phyloP scores from a whole-genome alignment of 2,329 filamentous ascomycete species.

The Fusarium veterinarium region DNA sequence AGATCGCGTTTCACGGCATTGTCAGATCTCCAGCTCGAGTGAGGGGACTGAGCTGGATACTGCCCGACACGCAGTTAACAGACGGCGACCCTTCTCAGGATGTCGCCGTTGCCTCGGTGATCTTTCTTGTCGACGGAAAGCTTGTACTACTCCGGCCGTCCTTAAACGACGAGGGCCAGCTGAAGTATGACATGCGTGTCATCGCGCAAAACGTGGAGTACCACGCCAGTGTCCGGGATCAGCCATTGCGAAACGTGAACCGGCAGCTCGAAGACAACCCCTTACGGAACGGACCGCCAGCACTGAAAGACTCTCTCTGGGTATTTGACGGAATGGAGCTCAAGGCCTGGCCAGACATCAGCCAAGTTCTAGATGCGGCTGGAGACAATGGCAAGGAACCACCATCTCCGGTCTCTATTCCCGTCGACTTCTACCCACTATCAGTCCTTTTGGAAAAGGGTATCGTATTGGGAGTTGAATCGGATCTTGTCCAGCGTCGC shows the following conservation, averaged over 20 bases:
- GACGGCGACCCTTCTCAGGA: slow-evolving; percentile 96
- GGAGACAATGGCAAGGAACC: slow-evolving; percentile 75
- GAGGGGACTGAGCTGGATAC: slow-evolving; percentile 92
- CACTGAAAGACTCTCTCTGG: slow-evolving; percentile 89
- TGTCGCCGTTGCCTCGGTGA: slow-evolving; percentile 89
- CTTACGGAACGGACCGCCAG: slow-evolving; percentile 53
- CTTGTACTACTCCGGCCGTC: slow-evolving; percentile 91
- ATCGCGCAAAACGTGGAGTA: slow-evolving; percentile 97
- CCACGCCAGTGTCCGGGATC: slow-evolving; percentile 91
- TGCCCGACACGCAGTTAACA: slow-evolving; percentile 88
- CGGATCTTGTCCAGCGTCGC: slow-evolving; percentile 90
- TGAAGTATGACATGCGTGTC: slow-evolving; percentile 98
- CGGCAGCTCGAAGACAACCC: slow-evolving; percentile 41
- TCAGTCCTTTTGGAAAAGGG: slow-evolving; percentile 90
- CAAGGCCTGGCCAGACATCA: slow-evolving; percentile 88
- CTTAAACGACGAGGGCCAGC: slow-evolving; percentile 80
- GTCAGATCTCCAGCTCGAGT: slow-evolving; percentile 93
- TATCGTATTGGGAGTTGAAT: slow-evolving; percentile 89
- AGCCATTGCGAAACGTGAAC: slow-evolving; percentile 61
- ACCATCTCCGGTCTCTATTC: slow-evolving; percentile 78
- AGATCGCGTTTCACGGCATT: slow-evolving; percentile 97
- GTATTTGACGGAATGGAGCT: slow-evolving; percentile 90
- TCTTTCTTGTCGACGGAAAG: slow-evolving; percentile 98
- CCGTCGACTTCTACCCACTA: slow-evolving; percentile 95
- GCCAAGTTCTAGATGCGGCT: slow-evolving; percentile 81